Percentiles rank a stretch among this genome's conserved stretches.
Evolutionary conservation across 2,329 filamentous ascomycete species (phyloP).

Genomic region (Xylaria sp.): DNA sequence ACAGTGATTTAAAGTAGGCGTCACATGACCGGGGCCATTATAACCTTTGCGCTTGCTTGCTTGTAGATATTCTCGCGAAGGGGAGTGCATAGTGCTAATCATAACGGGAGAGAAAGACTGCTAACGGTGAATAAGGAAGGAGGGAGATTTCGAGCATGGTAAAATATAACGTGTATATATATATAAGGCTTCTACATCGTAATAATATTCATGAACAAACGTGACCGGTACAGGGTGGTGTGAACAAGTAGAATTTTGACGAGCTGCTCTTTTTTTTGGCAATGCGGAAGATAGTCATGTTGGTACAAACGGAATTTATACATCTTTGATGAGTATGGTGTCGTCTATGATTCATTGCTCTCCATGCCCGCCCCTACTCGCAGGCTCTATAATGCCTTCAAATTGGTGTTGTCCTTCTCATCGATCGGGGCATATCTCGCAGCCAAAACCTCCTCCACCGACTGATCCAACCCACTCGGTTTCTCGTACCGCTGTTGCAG

Average conservation of each 20-base stretch:
- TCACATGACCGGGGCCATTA: too few relatives aligned
- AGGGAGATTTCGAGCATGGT: not conserved
- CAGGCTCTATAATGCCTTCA: constrained; percentile 36
- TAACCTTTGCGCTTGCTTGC: too few relatives aligned
- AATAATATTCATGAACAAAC: not conserved
- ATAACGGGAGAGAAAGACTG: too few relatives aligned
- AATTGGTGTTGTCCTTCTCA: constrained; percentile 53
- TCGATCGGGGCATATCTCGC: constrained; percentile 47
- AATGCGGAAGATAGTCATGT: constrained; percentile 28
- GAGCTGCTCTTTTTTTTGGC: constrained; percentile 10
- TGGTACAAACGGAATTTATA: constrained; percentile 32
- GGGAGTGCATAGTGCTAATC: too few relatives aligned
- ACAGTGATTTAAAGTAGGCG: too few relatives aligned
- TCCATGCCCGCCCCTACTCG: constrained; percentile 3
- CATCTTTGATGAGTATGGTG: constrained; percentile 6
- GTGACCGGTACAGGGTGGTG: not conserved
- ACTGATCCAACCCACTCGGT: constrained; percentile 53
- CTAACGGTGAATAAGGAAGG: too few relatives aligned
- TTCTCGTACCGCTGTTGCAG: constrained; percentile 63
- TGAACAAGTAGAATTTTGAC: not conserved
- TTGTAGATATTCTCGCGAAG: too few relatives aligned
- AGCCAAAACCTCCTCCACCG: constrained; percentile 49
- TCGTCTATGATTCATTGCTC: not conserved
- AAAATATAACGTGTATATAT: too few relatives aligned
- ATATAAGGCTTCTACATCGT: not conserved